phyloP scores from a whole-genome alignment of 1,284 basidiomycete genomes.

The Mrakiaceae sp. region DNA sequence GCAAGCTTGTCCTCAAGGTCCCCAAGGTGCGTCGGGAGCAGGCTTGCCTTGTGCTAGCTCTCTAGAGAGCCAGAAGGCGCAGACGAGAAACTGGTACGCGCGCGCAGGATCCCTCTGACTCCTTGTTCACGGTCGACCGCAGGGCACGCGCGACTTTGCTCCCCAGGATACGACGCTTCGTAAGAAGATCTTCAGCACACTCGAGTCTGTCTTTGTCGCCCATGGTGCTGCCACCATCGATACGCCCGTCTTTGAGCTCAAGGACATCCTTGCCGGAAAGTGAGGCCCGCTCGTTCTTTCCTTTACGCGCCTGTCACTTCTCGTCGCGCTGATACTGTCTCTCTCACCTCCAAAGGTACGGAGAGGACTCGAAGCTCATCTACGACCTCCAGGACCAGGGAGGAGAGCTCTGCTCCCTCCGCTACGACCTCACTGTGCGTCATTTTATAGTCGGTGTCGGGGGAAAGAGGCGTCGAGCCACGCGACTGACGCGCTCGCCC shows the following conservation, averaged over 20 bases:
- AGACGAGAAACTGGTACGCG: background rate
- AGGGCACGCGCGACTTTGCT: slow-evolving; percentile 95
- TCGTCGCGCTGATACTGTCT: background rate
- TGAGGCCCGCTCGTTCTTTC: slow-evolving; percentile 17
- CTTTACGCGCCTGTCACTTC: background rate
- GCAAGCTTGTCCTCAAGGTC: slow-evolving; percentile 54
- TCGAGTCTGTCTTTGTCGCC: slow-evolving; percentile 77
- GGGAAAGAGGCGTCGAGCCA: too few relatives aligned
- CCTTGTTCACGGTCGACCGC: slow-evolving; percentile 24
- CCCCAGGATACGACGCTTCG: slow-evolving; percentile 89
- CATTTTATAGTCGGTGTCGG: background rate
- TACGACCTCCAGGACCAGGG: slow-evolving; percentile 98
- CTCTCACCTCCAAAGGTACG: slow-evolving; percentile 44
- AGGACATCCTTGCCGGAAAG: slow-evolving; percentile 89
- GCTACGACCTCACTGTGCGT: slow-evolving; percentile 85
- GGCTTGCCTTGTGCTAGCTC: background rate
- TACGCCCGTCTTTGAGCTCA: slow-evolving; percentile 95
- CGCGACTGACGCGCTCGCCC: too few relatives aligned
- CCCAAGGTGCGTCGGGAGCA: slow-evolving; percentile 50
- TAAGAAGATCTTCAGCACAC: slow-evolving; percentile 76
- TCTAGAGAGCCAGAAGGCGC: background rate
- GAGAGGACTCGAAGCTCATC: slow-evolving; percentile 95
- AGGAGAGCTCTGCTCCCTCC: slow-evolving; percentile 87
- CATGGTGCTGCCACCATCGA: slow-evolving; percentile 90
- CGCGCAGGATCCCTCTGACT: background rate